Conservation (phyloP, 164 flowering plant species). For the Echeveria elegans region DNA sequence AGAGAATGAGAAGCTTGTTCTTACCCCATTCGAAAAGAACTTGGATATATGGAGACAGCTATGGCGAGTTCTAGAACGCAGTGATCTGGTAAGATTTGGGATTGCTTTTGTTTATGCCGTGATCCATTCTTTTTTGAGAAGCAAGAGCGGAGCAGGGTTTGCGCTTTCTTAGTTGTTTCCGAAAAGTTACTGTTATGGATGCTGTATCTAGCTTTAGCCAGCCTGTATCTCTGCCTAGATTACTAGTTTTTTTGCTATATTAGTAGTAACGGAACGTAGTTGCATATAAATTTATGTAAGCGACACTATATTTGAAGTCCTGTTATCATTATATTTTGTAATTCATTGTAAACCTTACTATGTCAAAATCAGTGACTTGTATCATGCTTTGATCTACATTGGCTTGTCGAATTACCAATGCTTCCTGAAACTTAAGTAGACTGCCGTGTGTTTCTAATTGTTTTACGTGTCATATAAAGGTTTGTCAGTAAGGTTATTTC, state of each 20-base stretch:
- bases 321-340: neutral
- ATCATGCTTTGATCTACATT: neutral
- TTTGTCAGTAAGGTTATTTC: neutral
- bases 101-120: neutral
- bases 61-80: constrained; percentile 95
- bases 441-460: neutral
- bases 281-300: neutral
- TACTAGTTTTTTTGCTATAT: neutral
- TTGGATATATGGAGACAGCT: constrained; percentile 97
- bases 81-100: constrained; percentile 65
- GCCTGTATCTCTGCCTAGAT: neutral
- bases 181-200: neutral
- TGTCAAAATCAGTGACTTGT: neutral
- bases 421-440: neutral
- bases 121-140: neutral
- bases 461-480: neutral
- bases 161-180: neutral
- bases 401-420: constrained; percentile 6
- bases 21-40: constrained; percentile 96
- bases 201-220: neutral
- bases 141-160: neutral
- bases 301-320: neutral
- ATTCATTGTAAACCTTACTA: neutral
- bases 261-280: neutral
- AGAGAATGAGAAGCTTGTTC: constrained; percentile 91